These are phyloP conservation scores for Botrytis porri DNA, from an alignment of 2,329 filamentous ascomycete species.

Conservation along the genomic window DNA sequence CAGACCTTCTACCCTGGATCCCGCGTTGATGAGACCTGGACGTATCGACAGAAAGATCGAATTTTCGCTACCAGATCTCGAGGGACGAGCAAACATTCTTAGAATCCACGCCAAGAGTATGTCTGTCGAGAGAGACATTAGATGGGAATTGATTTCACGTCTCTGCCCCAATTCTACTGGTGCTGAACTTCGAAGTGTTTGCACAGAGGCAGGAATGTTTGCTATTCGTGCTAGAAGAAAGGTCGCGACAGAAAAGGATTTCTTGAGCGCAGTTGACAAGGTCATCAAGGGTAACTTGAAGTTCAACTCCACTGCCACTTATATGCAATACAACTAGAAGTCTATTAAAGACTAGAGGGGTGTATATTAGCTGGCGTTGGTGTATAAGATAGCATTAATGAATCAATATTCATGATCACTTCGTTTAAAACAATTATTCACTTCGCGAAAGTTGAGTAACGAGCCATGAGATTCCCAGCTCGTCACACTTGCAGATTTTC, in stretches of 20 bases:
- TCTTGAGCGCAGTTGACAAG: slow-evolving; percentile 96
- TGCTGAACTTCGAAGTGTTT: slow-evolving; percentile 92
- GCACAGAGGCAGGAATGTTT: slow-evolving; percentile 98
- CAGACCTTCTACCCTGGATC: slow-evolving; percentile 89
- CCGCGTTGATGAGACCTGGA: slow-evolving; percentile 93
- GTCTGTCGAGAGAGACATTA: slow-evolving; percentile 97
- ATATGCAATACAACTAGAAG: slow-evolving; percentile 96
- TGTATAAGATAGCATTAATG: slow-evolving; percentile 36
- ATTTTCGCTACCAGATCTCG: slow-evolving; percentile 94
- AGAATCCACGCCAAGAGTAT: slow-evolving; percentile 99
- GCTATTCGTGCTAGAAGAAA: slow-evolving; percentile 92
- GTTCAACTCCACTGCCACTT: slow-evolving; percentile 97
- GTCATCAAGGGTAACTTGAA: slow-evolving; percentile 99
- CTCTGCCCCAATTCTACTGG: slow-evolving; percentile 96
- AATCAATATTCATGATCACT: slow-evolving; percentile 22
- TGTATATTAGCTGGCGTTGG: slow-evolving; percentile 39
- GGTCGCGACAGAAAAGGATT: slow-evolving; percentile 98
- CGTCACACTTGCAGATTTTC: not conserved
- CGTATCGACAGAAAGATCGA: slow-evolving; percentile 99
- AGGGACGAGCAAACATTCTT: slow-evolving; percentile 94
- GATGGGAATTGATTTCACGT: slow-evolving; percentile 97
- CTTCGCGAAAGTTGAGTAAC: not conserved
- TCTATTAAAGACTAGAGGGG: slow-evolving; percentile 22
- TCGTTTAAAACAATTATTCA: not conserved
- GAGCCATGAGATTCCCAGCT: not conserved